Conservation (phyloP, 2,329 filamentous ascomycete species). For the Scedosporium minutisporum region DNA sequence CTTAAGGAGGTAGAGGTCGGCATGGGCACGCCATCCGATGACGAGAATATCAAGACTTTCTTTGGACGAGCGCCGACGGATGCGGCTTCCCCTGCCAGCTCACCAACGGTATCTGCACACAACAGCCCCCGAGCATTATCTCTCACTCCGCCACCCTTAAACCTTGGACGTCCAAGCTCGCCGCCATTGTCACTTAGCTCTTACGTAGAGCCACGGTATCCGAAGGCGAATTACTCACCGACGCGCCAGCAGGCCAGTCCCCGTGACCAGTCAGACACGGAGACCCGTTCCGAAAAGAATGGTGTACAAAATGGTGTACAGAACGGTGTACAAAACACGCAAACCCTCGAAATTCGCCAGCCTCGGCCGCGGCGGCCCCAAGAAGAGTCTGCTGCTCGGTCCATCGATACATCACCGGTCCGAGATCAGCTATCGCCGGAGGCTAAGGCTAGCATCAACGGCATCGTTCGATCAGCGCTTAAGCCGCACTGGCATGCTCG, state of each 20-base stretch:
- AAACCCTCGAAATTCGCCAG: slow-evolving; percentile 39
- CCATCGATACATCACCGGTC: slow-evolving; percentile 59
- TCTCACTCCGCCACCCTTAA: slow-evolving; percentile 58
- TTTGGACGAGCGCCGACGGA: slow-evolving; percentile 18
- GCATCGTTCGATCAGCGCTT: slow-evolving; percentile 74
- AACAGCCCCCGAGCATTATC: slow-evolving; percentile 60
- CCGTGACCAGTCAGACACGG: slow-evolving; percentile 36
- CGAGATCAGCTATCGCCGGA: slow-evolving; percentile 60
- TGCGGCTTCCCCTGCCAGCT: slow-evolving; percentile 4
- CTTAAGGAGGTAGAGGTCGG: slow-evolving; percentile 91
- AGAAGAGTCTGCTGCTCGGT: slow-evolving; percentile 32
- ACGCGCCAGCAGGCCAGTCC: slow-evolving; percentile 30
- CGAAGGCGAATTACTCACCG: slow-evolving; percentile 65
- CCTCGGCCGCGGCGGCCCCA: slow-evolving; percentile 39
- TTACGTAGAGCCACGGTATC: slow-evolving; percentile 63
- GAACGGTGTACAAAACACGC: slow-evolving; percentile 17
- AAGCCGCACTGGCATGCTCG: slow-evolving; percentile 75
- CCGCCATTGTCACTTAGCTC: slow-evolving; percentile 59
- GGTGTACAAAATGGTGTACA: slow-evolving; percentile 8
- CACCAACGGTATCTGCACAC: slow-evolving; percentile 43
- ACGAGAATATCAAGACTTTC: slow-evolving; percentile 37
- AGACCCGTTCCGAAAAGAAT: slow-evolving; percentile 19
- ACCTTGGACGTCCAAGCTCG: slow-evolving; percentile 47
- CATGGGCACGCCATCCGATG: slow-evolving; percentile 47
- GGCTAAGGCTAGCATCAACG: slow-evolving; percentile 80